Percentiles rank a stretch among this genome's conserved stretches.
These are phyloP conservation scores for Candida xiaguanensis DNA, from an alignment of 805 yeast species.

Conservation along the genomic window DNA sequence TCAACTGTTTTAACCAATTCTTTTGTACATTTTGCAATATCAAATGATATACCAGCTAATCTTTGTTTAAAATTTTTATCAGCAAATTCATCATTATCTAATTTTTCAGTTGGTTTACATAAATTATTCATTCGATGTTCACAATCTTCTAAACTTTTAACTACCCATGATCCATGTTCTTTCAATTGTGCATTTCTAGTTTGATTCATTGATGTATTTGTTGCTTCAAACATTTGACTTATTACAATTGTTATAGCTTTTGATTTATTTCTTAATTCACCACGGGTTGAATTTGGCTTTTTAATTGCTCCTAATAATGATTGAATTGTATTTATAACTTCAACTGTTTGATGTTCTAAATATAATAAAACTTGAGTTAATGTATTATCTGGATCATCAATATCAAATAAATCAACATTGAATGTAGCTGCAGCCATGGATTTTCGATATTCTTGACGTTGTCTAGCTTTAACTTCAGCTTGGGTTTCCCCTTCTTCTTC, in stretches of 20 bases:
- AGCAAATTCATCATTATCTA: slow-evolving; percentile 60
- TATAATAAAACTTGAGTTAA: slow-evolving; percentile 78
- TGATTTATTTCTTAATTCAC: slow-evolving; percentile 68
- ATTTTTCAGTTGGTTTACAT: slow-evolving; percentile 43
- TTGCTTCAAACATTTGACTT: slow-evolving; percentile 84
- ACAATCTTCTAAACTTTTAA: slow-evolving; percentile 81
- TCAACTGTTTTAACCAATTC: slow-evolving; percentile 95
- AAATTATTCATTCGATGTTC: slow-evolving; percentile 75
- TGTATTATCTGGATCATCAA: slow-evolving; percentile 85
- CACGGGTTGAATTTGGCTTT: slow-evolving; percentile 71
- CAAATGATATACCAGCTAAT: slow-evolving; percentile 93
- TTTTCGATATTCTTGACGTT: slow-evolving; percentile 43
- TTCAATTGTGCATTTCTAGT: slow-evolving; percentile 79
- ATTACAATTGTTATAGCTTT: slow-evolving; percentile 75
- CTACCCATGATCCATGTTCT: slow-evolving; percentile 91
- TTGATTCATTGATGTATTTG: slow-evolving; percentile 83
- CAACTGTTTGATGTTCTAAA: slow-evolving; percentile 89
- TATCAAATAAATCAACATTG: slow-evolving; percentile 72
- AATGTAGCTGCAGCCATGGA: slow-evolving; percentile 54
- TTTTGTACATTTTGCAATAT: slow-evolving; percentile 93
- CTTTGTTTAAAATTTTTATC: slow-evolving; percentile 89
- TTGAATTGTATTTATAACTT: slow-evolving; percentile 87
- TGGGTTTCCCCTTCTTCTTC: slow-evolving; percentile 22
- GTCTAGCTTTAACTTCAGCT: slow-evolving; percentile 33
- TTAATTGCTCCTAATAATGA: slow-evolving; percentile 72